phyloP scores from a whole-genome alignment of 352 stramenopile species.

The Globisporangium echinulatum region DNA sequence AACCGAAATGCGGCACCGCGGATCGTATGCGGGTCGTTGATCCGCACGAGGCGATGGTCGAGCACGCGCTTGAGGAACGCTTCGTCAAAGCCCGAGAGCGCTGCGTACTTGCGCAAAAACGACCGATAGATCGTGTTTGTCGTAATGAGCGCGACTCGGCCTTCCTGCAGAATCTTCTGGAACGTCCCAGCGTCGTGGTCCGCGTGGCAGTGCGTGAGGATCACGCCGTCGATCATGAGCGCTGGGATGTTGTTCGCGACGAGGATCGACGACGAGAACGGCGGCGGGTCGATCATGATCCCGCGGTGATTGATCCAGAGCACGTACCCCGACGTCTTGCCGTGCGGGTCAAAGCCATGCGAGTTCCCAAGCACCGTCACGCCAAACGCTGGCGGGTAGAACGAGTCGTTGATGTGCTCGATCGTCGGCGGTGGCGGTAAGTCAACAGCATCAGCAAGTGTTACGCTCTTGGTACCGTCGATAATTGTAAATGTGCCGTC shows the following conservation, averaged over 20 bases:
- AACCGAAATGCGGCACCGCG: constrained; percentile 94
- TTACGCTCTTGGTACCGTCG: constrained; percentile 51
- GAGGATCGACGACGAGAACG: constrained; percentile 84
- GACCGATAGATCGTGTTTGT: constrained; percentile 95
- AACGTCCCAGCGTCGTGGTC: constrained; percentile 96
- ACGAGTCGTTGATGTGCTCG: constrained; percentile 49
- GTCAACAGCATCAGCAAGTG: constrained; percentile 48
- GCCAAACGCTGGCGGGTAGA: constrained; percentile 93
- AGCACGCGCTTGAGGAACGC: constrained; percentile 90
- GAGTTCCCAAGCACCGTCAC: constrained; percentile 95
- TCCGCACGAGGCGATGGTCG: constrained; percentile 87
- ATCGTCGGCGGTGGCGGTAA: constrained; percentile 36
- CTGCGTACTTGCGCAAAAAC: constrained; percentile 95
- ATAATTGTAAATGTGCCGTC: constrained; percentile 58
- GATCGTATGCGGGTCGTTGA: constrained; percentile 92
- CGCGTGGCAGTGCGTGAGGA: constrained; percentile 95
- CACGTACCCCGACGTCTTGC: constrained; percentile 93
- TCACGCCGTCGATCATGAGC: constrained; percentile 94
- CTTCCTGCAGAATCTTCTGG: constrained; percentile 94
- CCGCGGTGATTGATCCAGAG: constrained; percentile 95
- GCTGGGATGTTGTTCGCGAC: constrained; percentile 85
- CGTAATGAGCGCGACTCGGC: constrained; percentile 92
- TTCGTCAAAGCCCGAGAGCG: constrained; percentile 88
- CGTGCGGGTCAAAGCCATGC: constrained; percentile 93
- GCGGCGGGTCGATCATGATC: constrained; percentile 96